phyloP scores from a whole-genome alignment of 163 green algal species.

The Scenedesmus sp. region DNA sequence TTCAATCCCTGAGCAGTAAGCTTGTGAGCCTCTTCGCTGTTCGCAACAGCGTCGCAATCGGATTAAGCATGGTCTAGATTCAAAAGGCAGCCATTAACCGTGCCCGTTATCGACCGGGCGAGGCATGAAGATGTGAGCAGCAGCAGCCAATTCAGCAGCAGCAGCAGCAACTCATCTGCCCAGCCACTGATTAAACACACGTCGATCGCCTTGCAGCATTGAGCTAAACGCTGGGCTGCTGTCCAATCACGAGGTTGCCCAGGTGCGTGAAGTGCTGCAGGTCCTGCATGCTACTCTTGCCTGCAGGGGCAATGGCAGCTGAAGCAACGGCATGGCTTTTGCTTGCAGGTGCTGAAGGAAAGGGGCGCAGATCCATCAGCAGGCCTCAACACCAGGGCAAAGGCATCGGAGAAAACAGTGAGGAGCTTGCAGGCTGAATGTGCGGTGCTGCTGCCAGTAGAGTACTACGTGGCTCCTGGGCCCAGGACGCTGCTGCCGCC shows the following conservation, averaged over 20 bases:
- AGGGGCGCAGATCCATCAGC: constrained; percentile 40
- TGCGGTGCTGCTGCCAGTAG: not conserved
- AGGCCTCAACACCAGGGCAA: constrained; percentile 42
- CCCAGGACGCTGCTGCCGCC: too few relatives aligned
- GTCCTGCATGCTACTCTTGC: not conserved
- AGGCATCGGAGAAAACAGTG: constrained; percentile 52
- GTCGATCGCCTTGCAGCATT: not conserved
- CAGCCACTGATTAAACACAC: not conserved
- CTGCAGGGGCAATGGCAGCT: not conserved
- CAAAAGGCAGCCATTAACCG: too few relatives aligned
- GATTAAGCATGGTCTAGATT: too few relatives aligned
- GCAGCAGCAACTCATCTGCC: not conserved
- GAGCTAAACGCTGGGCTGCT: constrained; percentile 44
- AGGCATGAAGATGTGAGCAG: constrained; percentile 38
- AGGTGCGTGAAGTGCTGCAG: constrained; percentile 4
- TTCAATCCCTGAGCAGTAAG: too few relatives aligned
- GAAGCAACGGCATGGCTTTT: not conserved
- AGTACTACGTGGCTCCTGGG: too few relatives aligned
- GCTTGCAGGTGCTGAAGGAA: constrained; percentile 46
- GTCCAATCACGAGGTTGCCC: constrained; percentile 42
- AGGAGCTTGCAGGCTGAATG: not conserved
- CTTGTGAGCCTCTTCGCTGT: too few relatives aligned
- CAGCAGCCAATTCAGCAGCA: not conserved
- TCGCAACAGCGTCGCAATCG: too few relatives aligned
- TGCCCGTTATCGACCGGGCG: not conserved